Evolutionary conservation across 202 grass and related monocot genomes (phyloP).

Genomic region (Zizania palustris): DNA sequence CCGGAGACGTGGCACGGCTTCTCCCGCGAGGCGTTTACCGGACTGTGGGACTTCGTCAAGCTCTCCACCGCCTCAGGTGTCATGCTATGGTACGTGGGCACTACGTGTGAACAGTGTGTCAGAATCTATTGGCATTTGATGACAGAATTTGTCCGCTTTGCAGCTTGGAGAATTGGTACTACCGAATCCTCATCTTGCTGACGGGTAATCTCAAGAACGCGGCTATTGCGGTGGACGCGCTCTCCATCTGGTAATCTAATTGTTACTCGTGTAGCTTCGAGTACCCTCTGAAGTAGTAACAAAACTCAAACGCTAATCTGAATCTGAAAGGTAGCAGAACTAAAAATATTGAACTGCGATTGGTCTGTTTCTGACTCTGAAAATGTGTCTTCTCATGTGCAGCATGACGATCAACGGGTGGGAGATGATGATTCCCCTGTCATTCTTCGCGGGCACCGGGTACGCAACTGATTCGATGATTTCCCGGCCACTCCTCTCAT

Average conservation of each 20-base stretch:
- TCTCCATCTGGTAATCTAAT: slow-evolving; percentile 76
- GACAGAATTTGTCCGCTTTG: neutral
- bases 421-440: slow-evolving; percentile 98
- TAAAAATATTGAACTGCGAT: neutral
- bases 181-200: slow-evolving; percentile 77
- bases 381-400: neutral
- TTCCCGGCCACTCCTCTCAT: neutral
- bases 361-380: neutral
- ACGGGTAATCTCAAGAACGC: slow-evolving; percentile 85
- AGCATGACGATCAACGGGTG: slow-evolving; percentile 95
- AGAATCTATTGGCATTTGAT: neutral
- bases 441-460: slow-evolving; percentile 93
- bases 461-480: slow-evolving; percentile 42
- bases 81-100: slow-evolving; percentile 73
- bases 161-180: slow-evolving; percentile 99
- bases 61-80: slow-evolving; percentile 76
- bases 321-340: neutral
- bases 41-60: slow-evolving; percentile 91
- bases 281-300: no score
- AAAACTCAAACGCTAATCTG: no score
- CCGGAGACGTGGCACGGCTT: slow-evolving; percentile 86
- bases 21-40: slow-evolving; percentile 78
- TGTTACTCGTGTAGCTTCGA: no score
- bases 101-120: no score
- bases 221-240: slow-evolving; percentile 82